Evolutionary conservation across 495 filamentous ascomycete species (phyloP), one percentile per base, ranked within the genome.

Genomic region (Penicillium taxi): DNA sequence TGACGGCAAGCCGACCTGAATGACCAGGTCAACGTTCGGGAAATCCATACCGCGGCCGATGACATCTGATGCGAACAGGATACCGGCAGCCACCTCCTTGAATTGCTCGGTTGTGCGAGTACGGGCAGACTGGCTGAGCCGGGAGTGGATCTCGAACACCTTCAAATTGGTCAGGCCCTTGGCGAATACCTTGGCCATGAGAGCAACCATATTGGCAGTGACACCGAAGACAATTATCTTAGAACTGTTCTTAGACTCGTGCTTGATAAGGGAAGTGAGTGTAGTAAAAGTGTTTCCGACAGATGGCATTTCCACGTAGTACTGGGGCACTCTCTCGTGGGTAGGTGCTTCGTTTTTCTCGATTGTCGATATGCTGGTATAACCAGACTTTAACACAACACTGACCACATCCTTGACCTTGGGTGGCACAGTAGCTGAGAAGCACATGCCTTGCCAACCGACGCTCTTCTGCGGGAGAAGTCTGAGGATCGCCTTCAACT

Each of bases 1-100:
- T 5, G 71, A 60, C 3, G 89, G 86, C 9, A 81, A 49, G 31
- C 86, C 84, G 35, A 90, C 57, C 53, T 96, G 89, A 52, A 96
- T 77, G 44, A 96, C 88, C 45, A 94, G 77, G 28, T 87, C 81
- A 35, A 96, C 90, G 45, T 87, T 80, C 36, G 90, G 88, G 66
- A 96, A 96, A 57, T 96, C 90, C 86, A 96, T 90, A 19, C 81
- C 81, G 35, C 81, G 73, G 12, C 80, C 81, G 29, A 85, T 73
- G 16, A 85, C 79, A 52, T 84, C 80, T 11, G 75, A 75, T 22
- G 80, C 80, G 45, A 83, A 73, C 48, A 84, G 56, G 37, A 84
- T 67, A 22, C 73, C 68, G 18, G 59, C 56, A 4, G 50, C 50
- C 0, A 73, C 71, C 14, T 69, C 53, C 40, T 80, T 80, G 67